Evolutionary conservation across 164 flowering plant species (phyloP).

Genomic region (Dillenia turbinata): DNA sequence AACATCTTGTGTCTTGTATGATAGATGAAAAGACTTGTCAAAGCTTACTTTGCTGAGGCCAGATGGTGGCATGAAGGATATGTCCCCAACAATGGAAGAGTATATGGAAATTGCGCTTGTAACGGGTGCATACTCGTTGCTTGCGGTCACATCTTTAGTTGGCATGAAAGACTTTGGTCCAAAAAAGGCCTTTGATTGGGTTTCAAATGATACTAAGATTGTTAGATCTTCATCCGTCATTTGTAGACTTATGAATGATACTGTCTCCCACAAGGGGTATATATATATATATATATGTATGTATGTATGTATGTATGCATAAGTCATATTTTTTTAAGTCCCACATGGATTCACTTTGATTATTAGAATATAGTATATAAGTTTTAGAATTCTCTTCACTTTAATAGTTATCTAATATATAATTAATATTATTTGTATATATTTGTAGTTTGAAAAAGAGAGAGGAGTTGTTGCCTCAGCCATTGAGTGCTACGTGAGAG

Average conservation of each 20-base stretch:
- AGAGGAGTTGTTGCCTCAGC: conserved; percentile 1
- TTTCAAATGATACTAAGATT: conserved; percentile 17
- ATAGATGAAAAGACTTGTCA: conserved; percentile 25
- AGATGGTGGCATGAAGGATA: conserved; percentile 23
- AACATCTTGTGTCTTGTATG: neutral
- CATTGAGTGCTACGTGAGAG: conserved; percentile 9
- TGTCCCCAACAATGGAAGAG: conserved; percentile 31
- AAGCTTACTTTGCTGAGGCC: conserved; percentile 31
- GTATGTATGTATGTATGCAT: no score
- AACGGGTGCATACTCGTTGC: conserved; percentile 6
- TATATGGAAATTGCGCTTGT: conserved; percentile 15
- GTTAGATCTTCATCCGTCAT: conserved; percentile 16
- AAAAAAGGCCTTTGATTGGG: conserved; percentile 33
- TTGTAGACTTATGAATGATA: conserved; percentile 28
- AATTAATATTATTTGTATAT: neutral
- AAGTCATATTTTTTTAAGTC: no score
- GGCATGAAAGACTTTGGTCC: conserved; percentile 30
- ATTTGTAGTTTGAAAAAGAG: conserved; percentile 1
- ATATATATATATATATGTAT: no score
- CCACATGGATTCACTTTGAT: no score
- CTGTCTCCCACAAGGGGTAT: conserved; percentile 20
- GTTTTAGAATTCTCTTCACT: neutral
- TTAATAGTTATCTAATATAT: no score
- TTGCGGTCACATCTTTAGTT: conserved; percentile 14
- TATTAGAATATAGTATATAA: no score